Base-by-base conservation (phyloP, 805 yeast genomes). In the Wickerhamomyces canadensis region DNA sequence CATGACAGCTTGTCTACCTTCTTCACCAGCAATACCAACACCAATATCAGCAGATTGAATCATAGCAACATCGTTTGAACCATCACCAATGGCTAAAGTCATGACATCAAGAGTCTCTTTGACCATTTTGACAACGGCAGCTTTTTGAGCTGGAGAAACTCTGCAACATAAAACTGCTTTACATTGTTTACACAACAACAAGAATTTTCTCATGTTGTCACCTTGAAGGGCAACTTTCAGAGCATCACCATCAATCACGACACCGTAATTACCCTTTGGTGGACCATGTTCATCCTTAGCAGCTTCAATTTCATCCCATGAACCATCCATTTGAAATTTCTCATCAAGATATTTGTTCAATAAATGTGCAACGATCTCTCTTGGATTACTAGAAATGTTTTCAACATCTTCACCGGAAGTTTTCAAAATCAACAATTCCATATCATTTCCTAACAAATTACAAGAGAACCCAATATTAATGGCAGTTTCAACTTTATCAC, bases 401-500 rank as follows among this genome's bases (percentile, higher is more conserved):
- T 68, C 72, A 14, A 69, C 67, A 50, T 76, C 80, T 4, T 69
- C 72, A 43, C 80, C 81, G 17, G 70, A 63, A 1, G 80, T 75
- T 49, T 78, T 76, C 35, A 84, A 60, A 10, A 84, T 77, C 35
- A 84, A 57, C 19, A 84, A 61, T 48, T 84, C 81, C 94, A 84
- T 84, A 33, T 81, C 84, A 45, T 72, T 80, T 37, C 80, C 81
- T 38, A 84, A 65, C 38, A 84, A 63, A 51, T 84, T 84, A 71
- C 94, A 84, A 2, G 89, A 81, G 54, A 84, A 84, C 4, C 93
- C 94, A 65, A 84, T 84, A 52, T 84, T 84, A 49, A 84, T 84
- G 11, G 93, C 94, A 23, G 94, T 84, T 60, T 84, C 94, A n/a
- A 84, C 85, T 58, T 82, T 84, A 58, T 84, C 94, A 62, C 94